phyloP scores from a whole-genome alignment of 139 green algal genomes.

The Coelastrella sp. region DNA sequence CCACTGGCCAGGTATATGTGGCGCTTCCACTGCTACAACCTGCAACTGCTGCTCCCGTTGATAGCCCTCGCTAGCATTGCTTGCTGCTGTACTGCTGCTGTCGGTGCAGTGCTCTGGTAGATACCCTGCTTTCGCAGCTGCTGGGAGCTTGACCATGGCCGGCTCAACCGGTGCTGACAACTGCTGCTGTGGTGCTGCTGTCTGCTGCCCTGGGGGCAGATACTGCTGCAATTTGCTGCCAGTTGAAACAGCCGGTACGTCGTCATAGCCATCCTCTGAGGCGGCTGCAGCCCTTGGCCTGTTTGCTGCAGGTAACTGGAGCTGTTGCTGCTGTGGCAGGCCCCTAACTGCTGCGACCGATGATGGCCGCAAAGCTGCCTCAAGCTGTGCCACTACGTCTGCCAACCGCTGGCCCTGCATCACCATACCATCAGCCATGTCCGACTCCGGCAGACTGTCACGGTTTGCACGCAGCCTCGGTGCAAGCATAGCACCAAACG shows the following conservation, averaged over 20 bases:
- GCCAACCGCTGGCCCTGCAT: slow-evolving; percentile 71
- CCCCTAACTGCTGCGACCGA: background rate
- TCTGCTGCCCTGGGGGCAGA: slow-evolving; percentile 18
- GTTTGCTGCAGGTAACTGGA: background rate
- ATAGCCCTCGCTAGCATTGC: background rate
- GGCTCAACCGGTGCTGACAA: background rate
- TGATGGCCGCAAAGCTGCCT: slow-evolving; percentile 57
- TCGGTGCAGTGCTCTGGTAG: slow-evolving; percentile 13
- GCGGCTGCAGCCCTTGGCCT: background rate
- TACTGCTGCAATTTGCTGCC: slow-evolving; percentile 6
- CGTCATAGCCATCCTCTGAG: background rate
- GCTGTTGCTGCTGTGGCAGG: background rate
- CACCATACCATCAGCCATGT: slow-evolving; percentile 76
- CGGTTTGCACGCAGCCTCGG: slow-evolving; percentile 54
- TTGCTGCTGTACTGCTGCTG: slow-evolving; percentile 28
- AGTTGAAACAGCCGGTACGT: background rate
- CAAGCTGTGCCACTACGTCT: slow-evolving; percentile 72
- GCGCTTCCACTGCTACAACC: background rate
- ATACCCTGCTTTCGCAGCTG: background rate
- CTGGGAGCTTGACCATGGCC: background rate
- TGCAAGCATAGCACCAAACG: slow-evolving; percentile 74
- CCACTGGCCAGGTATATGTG: slow-evolving; percentile 3
- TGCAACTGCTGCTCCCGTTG: slow-evolving; percentile 30
- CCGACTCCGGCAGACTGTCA: slow-evolving; percentile 63
- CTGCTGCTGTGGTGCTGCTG: slow-evolving; percentile 25